phyloP scores from a whole-genome alignment of 1,284 basidiomycete genomes.

The Pseudozyma tsukubaensis region DNA sequence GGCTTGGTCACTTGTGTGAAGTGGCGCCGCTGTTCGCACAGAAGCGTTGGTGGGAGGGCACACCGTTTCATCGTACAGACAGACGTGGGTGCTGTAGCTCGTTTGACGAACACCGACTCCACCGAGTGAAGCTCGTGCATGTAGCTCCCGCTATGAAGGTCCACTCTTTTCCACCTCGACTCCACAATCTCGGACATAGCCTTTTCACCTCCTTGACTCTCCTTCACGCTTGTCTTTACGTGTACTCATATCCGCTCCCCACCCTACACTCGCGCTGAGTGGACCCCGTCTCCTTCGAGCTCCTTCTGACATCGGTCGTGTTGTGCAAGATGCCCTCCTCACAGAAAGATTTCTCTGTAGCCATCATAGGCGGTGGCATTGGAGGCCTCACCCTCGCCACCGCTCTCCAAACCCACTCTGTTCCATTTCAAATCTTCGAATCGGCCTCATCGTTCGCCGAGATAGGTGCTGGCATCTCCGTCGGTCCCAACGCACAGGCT shows the following conservation, averaged over 20 bases:
- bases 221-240: too few relatives aligned
- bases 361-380: slow-evolving; percentile 53
- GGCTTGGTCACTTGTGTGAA: too few relatives aligned
- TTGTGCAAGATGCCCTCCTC: slow-evolving; percentile 2
- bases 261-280: too few relatives aligned
- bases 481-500: slow-evolving; percentile 31
- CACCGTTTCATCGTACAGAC: too few relatives aligned
- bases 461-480: slow-evolving; percentile 50
- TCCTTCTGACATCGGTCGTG: background rate
- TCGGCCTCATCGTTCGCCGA: slow-evolving; percentile 38
- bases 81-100: too few relatives aligned
- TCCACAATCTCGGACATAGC: too few relatives aligned
- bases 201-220: too few relatives aligned
- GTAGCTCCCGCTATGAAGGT: background rate
- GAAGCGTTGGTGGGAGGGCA: too few relatives aligned
- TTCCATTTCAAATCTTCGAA: slow-evolving; percentile 49
- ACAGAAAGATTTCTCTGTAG: slow-evolving; percentile 43
- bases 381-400: slow-evolving; percentile 51
- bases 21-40: too few relatives aligned
- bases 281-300: background rate
- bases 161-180: background rate
- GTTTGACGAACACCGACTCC: too few relatives aligned
- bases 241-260: too few relatives aligned
- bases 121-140: background rate
- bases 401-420: slow-evolving; percentile 25